Base-by-base conservation (phyloP, 441 rosid species). In the Viola pubescens region DNA sequence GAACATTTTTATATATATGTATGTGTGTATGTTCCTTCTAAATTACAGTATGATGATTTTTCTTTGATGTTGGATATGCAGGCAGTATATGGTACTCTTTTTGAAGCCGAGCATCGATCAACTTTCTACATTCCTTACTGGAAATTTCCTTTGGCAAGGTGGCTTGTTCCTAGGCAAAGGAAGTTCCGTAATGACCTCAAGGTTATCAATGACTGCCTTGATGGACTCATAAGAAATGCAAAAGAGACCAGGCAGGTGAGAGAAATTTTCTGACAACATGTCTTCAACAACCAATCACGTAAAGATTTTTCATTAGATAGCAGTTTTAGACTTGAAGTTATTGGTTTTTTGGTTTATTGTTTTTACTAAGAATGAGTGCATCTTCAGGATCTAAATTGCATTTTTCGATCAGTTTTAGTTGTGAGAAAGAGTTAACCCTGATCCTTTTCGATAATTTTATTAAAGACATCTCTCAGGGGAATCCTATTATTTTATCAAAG, bases 81-180 rank as follows among this genome's bases (percentile, higher is more conserved):
- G 97, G 98, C 98, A 1, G 98, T 89, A 16, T 91, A 91, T 73
- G 98, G 97, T 60, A 87, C 98, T 26, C 97, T 92, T 76, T 92
- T 84, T 59, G 98, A 92, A 72, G 98, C 98, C 58, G 97, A 92
- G 81, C 98, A 89, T 69, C 81, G 98, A 62, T 92, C 98, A n/a
- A 92, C 94, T 49, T 92, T 92, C 81, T 92, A 89, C 74, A 70
- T 92, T 61, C 98, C 98, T 2, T 91, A 92, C 52, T 89, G 97
- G 98, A 92, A 92, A 58, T 69, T 92, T 73, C 95, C 98, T 74
- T 80, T 87, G 37, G 90, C 94, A 9, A 85, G 82, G 61, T 92
- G 94, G 97, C 67, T 92, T 64, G 90, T 92, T 19, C 98, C 98
- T 4, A 74, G 98, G 69, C 98, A 89, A 64, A 56, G 89, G 57